Base-by-base conservation (phyloP, 2,329 filamentous ascomycete genomes). In the Botrytis fabae region DNA sequence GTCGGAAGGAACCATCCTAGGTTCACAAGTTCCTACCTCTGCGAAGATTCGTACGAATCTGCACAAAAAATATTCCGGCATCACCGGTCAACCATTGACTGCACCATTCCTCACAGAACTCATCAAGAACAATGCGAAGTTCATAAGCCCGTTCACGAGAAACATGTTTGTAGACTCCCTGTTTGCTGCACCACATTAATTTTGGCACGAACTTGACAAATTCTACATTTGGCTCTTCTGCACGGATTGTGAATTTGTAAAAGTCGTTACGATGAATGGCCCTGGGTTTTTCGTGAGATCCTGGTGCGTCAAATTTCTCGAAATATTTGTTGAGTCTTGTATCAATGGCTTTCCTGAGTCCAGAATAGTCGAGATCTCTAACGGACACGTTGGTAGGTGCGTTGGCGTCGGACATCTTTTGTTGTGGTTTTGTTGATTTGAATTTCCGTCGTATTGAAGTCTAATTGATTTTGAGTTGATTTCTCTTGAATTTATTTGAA, bases 31-130 rank as follows among this genome's bases (percentile, higher is more conserved):
- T 59, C 57, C 57, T 59, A 2, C 57, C 57, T 35, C 57, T 35
- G 57, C 57, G 57, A 59, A 59, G 57, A 59, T 59, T 59, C 28
- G 18, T 59, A 59, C 57, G 28, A 59, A 59, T 32, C 57, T 32
- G 57, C 57, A 59, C 57, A 35, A 59, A 59, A 18, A 59, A 59
- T 59, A 59, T 59, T 35, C 57, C 57, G 5, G 28, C 57, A 59
- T 59, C 57, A 40, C n/a, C 51, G 1, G 14, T 35, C 57, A 59
- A 20, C 28, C 57, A 35, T 59, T 59, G 28, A 22, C 57, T 35
- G 6, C 57, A 59, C 57, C 57, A 59, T 12, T 59, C 57, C 4
- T 59, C 57, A 35, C 57, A 59, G 35, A 59, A 59, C 16, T 59
- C 57, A 20, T 59, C 57, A 59, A 59, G 57, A 59, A 59, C 18